These are phyloP conservation scores for Zancudomyces culisetae DNA, from an alignment of 371 early-diverging fungal genomes.

Conservation along the genomic window DNA sequence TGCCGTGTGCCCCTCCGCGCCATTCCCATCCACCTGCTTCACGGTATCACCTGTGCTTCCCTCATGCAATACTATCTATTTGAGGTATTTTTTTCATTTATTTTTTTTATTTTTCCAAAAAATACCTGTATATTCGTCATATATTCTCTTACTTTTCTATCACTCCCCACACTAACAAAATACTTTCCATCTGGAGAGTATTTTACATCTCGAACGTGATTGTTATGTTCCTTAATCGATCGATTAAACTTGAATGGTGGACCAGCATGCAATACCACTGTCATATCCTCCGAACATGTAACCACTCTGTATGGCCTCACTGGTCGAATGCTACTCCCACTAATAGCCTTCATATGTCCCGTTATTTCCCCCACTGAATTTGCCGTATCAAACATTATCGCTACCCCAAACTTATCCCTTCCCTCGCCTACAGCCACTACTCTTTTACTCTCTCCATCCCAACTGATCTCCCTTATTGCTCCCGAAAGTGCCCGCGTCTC, in stretches of 20 bases:
- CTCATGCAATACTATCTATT: constrained; percentile 41
- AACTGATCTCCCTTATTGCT: constrained; percentile 70
- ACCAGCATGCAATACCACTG: constrained; percentile 74
- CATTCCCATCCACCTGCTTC: constrained; percentile 35
- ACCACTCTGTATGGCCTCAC: constrained; percentile 80
- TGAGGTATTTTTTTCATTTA: background rate
- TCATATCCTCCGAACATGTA: constrained; percentile 80
- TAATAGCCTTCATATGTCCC: constrained; percentile 76
- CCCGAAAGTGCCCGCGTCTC: constrained; percentile 54
- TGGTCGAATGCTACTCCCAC: constrained; percentile 63
- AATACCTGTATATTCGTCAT: background rate
- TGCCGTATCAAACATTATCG: constrained; percentile 71
- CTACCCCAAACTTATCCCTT: constrained; percentile 72
- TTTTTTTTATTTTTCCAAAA: background rate
- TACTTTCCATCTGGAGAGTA: constrained; percentile 69
- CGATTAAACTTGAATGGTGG: constrained; percentile 71
- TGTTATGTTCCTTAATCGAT: constrained; percentile 54
- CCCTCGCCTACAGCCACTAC: constrained; percentile 92
- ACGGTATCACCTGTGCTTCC: constrained; percentile 73
- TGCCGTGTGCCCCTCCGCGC: constrained; percentile 47
- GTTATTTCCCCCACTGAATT: constrained; percentile 81
- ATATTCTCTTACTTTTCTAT: constrained; percentile 16
- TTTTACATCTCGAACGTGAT: constrained; percentile 74
- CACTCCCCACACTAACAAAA: constrained; percentile 73
- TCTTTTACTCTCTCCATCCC: constrained; percentile 90